Base-by-base conservation (phyloP, 106 monocot genomes). In the Platanthera zijinensis region DNA sequence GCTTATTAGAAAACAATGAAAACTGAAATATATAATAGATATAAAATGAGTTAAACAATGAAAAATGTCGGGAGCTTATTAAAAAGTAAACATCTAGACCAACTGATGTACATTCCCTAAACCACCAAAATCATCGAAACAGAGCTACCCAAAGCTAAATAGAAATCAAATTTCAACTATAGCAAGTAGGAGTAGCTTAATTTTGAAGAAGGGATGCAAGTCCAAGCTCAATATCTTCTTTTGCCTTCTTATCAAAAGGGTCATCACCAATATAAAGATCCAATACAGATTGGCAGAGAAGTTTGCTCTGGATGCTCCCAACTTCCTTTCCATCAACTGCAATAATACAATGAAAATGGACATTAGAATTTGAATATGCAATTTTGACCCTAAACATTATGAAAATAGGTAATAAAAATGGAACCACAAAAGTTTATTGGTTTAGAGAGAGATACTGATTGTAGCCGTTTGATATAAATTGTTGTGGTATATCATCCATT, bases 181-280 rank as follows among this genome's bases (percentile, higher is more conserved):
- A 39, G 39, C 39, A 39, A 66, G n/a, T 66, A 13, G 25, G 11
- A 12, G 1, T 48, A 63, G 62, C 8, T 72, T 84, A 86, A 2
- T 79, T 76, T 53, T 86, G 78, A 22, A 92, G 69, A 76, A 87
- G 80, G 77, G 88, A 86, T 63, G 81, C 86, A 68, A 92, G 53
- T 28, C 77, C 78, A 17, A 67, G 77, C 50, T 84, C 83, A 80
- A 87, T 78, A 50, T 87, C 85, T 74, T 89, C 85, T 80, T 89
- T 93, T 67, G 96, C 96, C 19, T 22, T 69, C 76, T 73, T 85
- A 71, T 96, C 96, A 63, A 96, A 90, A 17, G 96, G 85, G 69
- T 96, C 84, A 2, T 93, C 87, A 3, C 96, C 96, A 10, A 96
- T 82, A 77, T 96, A 96, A 74, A 96, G 92, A 85, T 96, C 96